Evolutionary conservation across 1,284 basidiomycete genomes (phyloP).

Genomic region (Cryptococcus amylolentus): DNA sequence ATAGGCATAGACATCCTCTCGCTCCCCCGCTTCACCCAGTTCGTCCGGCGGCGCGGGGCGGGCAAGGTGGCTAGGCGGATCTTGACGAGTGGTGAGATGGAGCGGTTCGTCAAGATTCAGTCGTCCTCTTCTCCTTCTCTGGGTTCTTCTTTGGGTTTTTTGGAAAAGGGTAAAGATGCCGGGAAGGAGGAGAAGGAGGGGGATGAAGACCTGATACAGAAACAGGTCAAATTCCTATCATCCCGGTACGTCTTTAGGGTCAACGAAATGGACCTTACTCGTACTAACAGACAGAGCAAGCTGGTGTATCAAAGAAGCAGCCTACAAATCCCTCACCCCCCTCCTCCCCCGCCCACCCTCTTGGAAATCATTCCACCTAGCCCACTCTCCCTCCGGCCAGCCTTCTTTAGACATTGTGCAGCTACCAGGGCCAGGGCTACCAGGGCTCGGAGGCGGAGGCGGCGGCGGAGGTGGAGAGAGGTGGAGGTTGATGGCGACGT

Average conservation of each 20-base stretch:
- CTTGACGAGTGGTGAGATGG: conserved; percentile 52
- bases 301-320: conserved; percentile 83
- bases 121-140: no score
- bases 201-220: conserved; percentile 2
- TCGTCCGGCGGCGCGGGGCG: conserved; percentile 60
- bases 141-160: not conserved
- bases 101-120: conserved; percentile 7
- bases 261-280: no score
- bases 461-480: conserved; percentile 1
- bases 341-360: conserved; percentile 22
- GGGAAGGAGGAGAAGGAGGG: not conserved
- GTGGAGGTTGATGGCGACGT: conserved; percentile 59
- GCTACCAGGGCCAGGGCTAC: no score
- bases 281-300: conserved; percentile 48
- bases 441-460: not conserved
- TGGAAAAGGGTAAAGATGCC: not conserved
- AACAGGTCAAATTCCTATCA: conserved; percentile 19
- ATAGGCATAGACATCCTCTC: conserved; percentile 75
- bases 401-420: conserved; percentile 15
- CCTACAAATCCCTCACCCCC: conserved; percentile 81
- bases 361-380: conserved; percentile 56
- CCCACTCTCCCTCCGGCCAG: conserved; percentile 20
- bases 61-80: conserved; percentile 58
- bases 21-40: conserved; percentile 60
- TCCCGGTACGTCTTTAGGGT: conserved; percentile 11